Base-by-base conservation (phyloP, 257 asterid species). In the Mitragyna speciosa region DNA sequence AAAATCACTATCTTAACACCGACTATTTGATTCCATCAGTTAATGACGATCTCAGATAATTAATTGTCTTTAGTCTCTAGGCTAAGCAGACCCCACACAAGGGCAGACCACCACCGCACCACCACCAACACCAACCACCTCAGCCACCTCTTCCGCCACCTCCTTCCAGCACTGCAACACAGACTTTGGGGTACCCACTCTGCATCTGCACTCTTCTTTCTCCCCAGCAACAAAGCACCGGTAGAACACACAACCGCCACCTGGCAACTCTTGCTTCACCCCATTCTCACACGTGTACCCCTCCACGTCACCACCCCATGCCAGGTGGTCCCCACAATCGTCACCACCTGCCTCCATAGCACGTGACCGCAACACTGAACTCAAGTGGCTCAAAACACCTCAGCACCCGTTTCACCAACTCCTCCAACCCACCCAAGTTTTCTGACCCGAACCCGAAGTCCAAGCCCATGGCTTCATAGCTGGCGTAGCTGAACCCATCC, bases 401-500 rank as follows among this genome's bases (percentile, higher is more conserved):
- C 6, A 88, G 72, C 15, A 86, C 90, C 80, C 92, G 78, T 56
- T 72, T 77, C 61, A 88, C 28, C 86, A 86, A 26, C 6, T 80
- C 58, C 82, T 56, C 83, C 0, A 86, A 73, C 83, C 82, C 86
- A 39, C 30, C 20, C 39, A 70, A 5, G 24, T 70, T 70, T 10
- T 12, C 31, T 0, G 79, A 36, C 41, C 41, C 41, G 41, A 36
- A n/a, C 51, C 75, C 83, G 0, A 78, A 33, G 72, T 82, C 88
- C 66, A 81, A 6, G 15, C 88, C 90, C 88, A 83, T 75, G 22
- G 84, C 84, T 77, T 87, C 92, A 28, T 83, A 89, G 82, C 92
- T 89, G 36, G 92, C 92, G 75, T 89, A 89, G 85, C 90, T 89
- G 68, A 87, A 89, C 67, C 86, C 86, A 22, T 79, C 78, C 74